A percentile compares a stretch with the other conserved stretches of the same genome.
Conservation (phyloP, 1,284 basidiomycete species). For the Dichomitus squalens region DNA sequence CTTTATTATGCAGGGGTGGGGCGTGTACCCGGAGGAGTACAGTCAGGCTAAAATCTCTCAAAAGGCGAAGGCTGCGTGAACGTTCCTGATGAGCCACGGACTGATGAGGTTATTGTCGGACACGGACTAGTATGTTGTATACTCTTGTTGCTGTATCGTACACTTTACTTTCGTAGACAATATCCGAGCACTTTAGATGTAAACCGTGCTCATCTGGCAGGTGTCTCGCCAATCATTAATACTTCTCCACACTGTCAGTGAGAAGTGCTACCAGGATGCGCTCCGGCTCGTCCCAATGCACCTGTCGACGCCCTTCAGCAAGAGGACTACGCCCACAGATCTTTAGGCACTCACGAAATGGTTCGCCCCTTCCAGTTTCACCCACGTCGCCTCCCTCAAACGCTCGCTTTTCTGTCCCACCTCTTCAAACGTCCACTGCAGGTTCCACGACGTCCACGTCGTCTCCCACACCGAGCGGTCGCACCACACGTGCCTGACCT, state of each 20-base stretch:
- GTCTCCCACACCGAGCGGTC: constrained; percentile 20
- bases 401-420: not conserved
- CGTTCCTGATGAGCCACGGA: no score
- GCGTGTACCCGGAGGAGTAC: constrained; percentile 21
- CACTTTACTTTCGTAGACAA: not conserved
- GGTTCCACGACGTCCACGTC: constrained; percentile 5
- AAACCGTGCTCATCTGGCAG: not conserved
- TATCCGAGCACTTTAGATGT: not conserved
- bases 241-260: not conserved
- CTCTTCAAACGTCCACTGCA: not conserved
- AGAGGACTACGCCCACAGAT: no score
- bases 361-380: constrained; percentile 15
- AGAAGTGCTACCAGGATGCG: constrained; percentile 11
- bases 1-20: constrained; percentile 54
- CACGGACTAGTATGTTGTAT: no score
- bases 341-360: constrained; percentile 22
- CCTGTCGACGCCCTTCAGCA: constrained; percentile 2
- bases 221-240: not conserved
- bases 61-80: not conserved
- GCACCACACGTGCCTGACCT: constrained; percentile 12
- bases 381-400: constrained; percentile 9
- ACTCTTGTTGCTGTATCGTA: not conserved
- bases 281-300: constrained; percentile 30
- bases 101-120: no score
- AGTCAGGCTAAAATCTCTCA: not conserved